Base-by-base conservation (phyloP, 768 basidiomycete genomes). In the Suillus ampliporus region DNA sequence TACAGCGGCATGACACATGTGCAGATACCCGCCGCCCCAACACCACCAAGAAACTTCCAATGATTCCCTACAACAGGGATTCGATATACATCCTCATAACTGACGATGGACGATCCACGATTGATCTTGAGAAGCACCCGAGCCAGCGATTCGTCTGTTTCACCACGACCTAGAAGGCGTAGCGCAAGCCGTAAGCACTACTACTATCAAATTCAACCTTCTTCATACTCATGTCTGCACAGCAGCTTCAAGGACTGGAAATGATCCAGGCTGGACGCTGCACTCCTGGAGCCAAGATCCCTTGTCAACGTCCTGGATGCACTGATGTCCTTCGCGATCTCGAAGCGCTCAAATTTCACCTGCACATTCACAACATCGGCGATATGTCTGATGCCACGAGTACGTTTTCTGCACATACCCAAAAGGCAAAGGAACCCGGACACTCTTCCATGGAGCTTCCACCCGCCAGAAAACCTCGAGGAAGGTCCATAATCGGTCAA, bases 331-430 rank as follows among this genome's bases (percentile, higher is more conserved):
- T 86, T 23, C 70, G 72, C 5, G 74, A 76, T 56, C 75, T 79
- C 59, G 78, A 78, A 64, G 80, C 82, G 21, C 76, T 86, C 54
- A 80, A 80, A 66, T 83, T 77, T 67, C 86, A 86, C 67, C 71
- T 86, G 26, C 84, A 87, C 65, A 83, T 86, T 52, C 86, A 86
- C 70, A 82, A 85, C 65, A 80, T 86, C 37, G 75, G 79, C 35
- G 82, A 84, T 58, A 28, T 13, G 7, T n/a, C 57, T 5, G 60
- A 64, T 35, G 37, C 17, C 40, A 34, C 8, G 19, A 40, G 43
- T 28, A 5, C 26, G 10, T 28, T 35, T 44, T 52, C 57, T 11
- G 40, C 37, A 1, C 10, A 26, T 15, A 19, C 37, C 23, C 53
- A 17, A 38, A 54, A 23, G 37, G 23, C 23, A 14, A 54, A 34